Evolutionary conservation across 495 filamentous ascomycete species (phyloP), one percentile per base, ranked within the genome.

Genomic region (Penicillium crystallinum): DNA sequence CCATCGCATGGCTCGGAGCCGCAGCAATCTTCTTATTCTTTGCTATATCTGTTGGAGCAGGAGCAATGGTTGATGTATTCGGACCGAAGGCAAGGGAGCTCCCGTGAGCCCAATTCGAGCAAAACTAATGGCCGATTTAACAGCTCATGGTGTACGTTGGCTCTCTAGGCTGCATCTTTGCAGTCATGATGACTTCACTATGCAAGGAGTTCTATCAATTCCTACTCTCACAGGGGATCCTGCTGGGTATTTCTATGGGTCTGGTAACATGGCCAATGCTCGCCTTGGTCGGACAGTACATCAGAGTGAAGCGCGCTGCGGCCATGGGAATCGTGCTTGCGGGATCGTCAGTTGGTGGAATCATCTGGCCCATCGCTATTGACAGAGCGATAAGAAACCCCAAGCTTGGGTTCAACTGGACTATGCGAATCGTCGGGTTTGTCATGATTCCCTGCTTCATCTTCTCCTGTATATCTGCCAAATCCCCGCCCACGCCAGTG

Each of bases 1-100:
- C 75, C 4, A 72, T 87, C 21, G 73, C 81, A 39, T 87, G 83
- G 84, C 74, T 88, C 12, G 81, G 81, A 2, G 81, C 82, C 1
- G 52, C 83, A 7, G 55, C 57, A 12, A 66, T 70, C 0, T 74
- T 77, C 47, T 66, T 70, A 37, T 57, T 76, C 12, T 74, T 73
- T 15, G 53, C 58, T 6, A 63, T 56, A n/a, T 70, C 71, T 0
- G 45, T 64, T 0, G 23, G 68, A 0, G 59, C 68, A 3, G 74
- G 75, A 8, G 47, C 58, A 3, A 39, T 76, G 19, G 56, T 75
- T 10, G 75, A 78, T 51, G 29, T 46, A 0, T 71, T 71, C 42
- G 74, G 75, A 14, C 69, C 74, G 0, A 50, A 45, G 35, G 66
- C 68, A 49, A 22, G 17, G 1, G 5, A 18, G 17, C 17, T 18